Conservation (phyloP, 306 rosid species). For the Rubus parviflorus region DNA sequence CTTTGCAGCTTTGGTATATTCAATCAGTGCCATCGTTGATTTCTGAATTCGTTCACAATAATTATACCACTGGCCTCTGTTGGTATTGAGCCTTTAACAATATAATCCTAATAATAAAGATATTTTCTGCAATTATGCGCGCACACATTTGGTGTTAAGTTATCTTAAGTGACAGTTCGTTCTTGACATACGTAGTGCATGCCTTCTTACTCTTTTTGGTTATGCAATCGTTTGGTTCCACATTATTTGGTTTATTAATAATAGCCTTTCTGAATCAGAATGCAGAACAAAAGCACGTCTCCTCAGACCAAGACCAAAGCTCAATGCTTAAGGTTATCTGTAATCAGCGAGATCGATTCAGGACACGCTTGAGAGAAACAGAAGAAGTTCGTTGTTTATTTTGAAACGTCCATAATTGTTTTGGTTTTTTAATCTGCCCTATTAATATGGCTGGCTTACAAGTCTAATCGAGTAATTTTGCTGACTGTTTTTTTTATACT, state of each 20-base stretch:
- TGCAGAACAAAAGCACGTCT: constrained; percentile 59
- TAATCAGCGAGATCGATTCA: constrained; percentile 93
- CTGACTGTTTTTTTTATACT: constrained; percentile 30
- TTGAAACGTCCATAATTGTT: constrained; percentile 8
- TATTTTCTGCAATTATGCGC: not conserved
- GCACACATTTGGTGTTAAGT: not conserved
- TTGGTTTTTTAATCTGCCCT: not conserved
- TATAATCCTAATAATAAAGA: too few species aligned
- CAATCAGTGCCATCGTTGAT: too few species aligned
- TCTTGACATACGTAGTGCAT: not conserved
- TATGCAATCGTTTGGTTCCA: not conserved
- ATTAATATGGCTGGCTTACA: constrained; percentile 21
- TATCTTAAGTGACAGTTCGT: not conserved
- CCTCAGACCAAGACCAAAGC: constrained; percentile 82
- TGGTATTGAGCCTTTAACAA: too few species aligned
- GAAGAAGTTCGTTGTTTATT: constrained; percentile 66
- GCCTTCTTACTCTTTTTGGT: not conserved
- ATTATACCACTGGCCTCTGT: too few species aligned
- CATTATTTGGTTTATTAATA: constrained; percentile 24
- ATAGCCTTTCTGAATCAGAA: constrained; percentile 49
- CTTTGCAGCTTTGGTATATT: too few species aligned
- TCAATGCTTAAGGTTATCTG: constrained; percentile 99
- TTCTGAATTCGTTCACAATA: too few species aligned
- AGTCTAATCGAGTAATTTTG: constrained; percentile 20
- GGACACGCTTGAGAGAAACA: constrained; percentile 86